Evolutionary conservation across 257 asterid species (phyloP).

Genomic region (Nicotiana tomentosiformis): DNA sequence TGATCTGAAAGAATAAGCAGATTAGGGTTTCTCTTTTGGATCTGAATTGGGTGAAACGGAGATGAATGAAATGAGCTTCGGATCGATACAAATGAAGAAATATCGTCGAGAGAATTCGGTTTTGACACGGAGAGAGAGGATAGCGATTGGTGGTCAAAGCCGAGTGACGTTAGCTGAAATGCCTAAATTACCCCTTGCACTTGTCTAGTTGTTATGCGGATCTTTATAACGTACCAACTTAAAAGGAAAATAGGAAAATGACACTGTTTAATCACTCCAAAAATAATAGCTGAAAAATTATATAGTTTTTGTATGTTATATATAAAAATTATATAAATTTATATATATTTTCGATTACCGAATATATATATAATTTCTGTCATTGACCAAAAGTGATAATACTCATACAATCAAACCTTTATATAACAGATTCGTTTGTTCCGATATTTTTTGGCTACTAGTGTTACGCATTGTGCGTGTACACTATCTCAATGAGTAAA

Average conservation of each 20-base stretch:
- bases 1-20: background rate
- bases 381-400: too few relatives aligned
- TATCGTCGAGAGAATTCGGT: background rate
- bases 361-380: too few relatives aligned
- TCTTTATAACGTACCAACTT: background rate
- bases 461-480: too few relatives aligned
- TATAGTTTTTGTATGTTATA: too few relatives aligned
- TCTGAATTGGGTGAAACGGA: background rate
- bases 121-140: background rate
- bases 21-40: background rate
- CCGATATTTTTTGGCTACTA: too few relatives aligned
- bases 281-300: too few relatives aligned
- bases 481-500: too few relatives aligned
- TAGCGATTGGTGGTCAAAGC: background rate
- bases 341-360: too few relatives aligned
- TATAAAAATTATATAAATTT: too few relatives aligned
- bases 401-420: too few relatives aligned
- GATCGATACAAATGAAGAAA: background rate
- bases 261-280: too few relatives aligned
- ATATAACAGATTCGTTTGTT: too few relatives aligned
- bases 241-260: background rate
- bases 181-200: conserved; percentile 1
- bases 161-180: conserved; percentile 4
- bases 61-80: background rate
- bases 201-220: background rate